These are phyloP conservation scores for Lipomyces yamadae DNA, from an alignment of 805 yeast species.

Conservation along the genomic window DNA sequence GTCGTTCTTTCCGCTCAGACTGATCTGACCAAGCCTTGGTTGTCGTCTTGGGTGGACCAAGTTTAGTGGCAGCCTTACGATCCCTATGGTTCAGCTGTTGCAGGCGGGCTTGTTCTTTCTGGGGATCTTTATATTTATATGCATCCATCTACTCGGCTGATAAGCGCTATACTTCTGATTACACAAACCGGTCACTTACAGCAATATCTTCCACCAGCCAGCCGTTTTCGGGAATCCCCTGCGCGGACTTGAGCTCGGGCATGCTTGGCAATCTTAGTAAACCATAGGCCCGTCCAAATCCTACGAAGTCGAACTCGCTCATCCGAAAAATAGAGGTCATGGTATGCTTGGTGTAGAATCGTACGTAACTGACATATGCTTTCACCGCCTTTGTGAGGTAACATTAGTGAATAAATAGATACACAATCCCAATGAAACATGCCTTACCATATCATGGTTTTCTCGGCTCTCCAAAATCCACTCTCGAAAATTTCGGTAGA, in stretches of 20 bases:
- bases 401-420: background rate
- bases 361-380: slow-evolving; percentile 80
- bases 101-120: slow-evolving; percentile 65
- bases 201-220: slow-evolving; percentile 70
- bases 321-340: slow-evolving; percentile 87
- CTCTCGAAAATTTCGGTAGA: slow-evolving; percentile 42
- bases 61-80: slow-evolving; percentile 42
- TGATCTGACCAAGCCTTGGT: slow-evolving; percentile 81
- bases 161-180: background rate
- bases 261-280: slow-evolving; percentile 83
- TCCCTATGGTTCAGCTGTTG: slow-evolving; percentile 56
- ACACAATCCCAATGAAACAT: slow-evolving; percentile 25
- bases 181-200: slow-evolving; percentile 18
- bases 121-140: slow-evolving; percentile 65
- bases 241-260: slow-evolving; percentile 72
- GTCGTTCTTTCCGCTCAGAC: slow-evolving; percentile 62
- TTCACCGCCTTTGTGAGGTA: slow-evolving; percentile 55
- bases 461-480: slow-evolving; percentile 78
- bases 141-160: slow-evolving; percentile 54
- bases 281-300: slow-evolving; percentile 77
- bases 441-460: slow-evolving; percentile 61
- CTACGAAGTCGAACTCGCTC: slow-evolving; percentile 69
- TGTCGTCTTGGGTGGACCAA: slow-evolving; percentile 38
- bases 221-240: slow-evolving; percentile 66
- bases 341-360: slow-evolving; percentile 84